Conservation (phyloP, 305 asterid genomes). For the Euphrasia arctica region DNA sequence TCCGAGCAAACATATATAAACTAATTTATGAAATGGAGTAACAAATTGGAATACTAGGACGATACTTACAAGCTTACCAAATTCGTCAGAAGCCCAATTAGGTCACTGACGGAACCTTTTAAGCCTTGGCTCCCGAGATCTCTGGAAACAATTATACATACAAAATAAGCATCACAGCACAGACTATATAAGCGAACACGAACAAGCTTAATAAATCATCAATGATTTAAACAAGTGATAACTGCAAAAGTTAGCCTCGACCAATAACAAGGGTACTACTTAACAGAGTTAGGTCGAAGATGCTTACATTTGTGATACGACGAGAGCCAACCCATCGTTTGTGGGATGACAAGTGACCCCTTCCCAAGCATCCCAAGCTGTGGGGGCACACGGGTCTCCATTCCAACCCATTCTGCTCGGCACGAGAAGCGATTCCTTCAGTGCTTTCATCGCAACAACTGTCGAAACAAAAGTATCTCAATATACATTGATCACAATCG, state of each 20-base stretch:
- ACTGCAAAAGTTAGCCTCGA: too few species aligned
- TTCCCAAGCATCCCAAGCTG: slow-evolving; percentile 99
- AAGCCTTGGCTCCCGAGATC: slow-evolving; percentile 95
- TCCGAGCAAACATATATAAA: slow-evolving; percentile 8
- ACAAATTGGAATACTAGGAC: slow-evolving; percentile 14
- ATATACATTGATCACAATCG: slow-evolving; percentile 5
- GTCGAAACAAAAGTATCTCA: slow-evolving; percentile 22
- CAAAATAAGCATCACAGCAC: too few species aligned
- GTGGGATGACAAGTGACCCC: slow-evolving; percentile 76
- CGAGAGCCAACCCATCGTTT: slow-evolving; percentile 60
- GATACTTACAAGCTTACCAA: slow-evolving; percentile 98
- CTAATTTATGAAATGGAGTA: not conserved
- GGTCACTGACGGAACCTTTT: slow-evolving; percentile 79
- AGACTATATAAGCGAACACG: too few species aligned
- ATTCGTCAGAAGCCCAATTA: slow-evolving; percentile 67
- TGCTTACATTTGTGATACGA: slow-evolving; percentile 78
- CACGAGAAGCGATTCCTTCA: slow-evolving; percentile 82
- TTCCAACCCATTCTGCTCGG: slow-evolving; percentile 99
- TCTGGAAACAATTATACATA: slow-evolving; percentile 35
- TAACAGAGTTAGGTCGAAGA: not conserved
- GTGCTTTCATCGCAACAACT: slow-evolving; percentile 84
- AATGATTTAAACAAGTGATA: too few species aligned
- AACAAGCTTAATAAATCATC: too few species aligned
- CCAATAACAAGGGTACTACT: too few species aligned
- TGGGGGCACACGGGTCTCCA: slow-evolving; percentile 98